Evolutionary conservation across 176 grass and related monocot species (phyloP).

Genomic region (Eragrostis nindensis): DNA sequence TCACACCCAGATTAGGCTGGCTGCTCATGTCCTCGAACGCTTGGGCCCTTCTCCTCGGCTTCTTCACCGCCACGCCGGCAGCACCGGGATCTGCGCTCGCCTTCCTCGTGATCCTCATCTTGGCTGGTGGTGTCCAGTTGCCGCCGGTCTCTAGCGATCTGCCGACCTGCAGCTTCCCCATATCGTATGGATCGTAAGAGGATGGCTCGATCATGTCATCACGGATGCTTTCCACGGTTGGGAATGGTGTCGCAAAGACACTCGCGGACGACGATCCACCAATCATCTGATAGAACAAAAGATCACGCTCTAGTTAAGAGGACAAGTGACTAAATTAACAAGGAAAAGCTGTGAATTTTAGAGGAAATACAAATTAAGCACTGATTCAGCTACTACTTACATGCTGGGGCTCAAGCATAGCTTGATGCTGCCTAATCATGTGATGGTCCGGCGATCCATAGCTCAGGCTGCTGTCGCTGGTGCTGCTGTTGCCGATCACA

Average conservation of each 20-base stretch:
- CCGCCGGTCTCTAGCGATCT: neutral
- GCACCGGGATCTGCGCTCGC: constrained; percentile 32
- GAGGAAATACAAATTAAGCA: neutral
- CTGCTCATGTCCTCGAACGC: constrained; percentile 37
- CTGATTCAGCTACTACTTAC: constrained; percentile 6
- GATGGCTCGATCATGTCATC: constrained; percentile 62
- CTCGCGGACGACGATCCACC: constrained; percentile 37
- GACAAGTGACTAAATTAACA: constrained; percentile 1
- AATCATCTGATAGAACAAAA: constrained; percentile 50
- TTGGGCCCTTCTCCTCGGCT: constrained; percentile 54
- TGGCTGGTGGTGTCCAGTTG: constrained; percentile 64
- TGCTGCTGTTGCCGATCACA: constrained; percentile 55
- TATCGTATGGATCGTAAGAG: constrained; percentile 54
- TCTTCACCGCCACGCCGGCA: constrained; percentile 37
- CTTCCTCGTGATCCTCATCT: constrained; percentile 91
- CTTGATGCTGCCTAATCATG: constrained; percentile 44
- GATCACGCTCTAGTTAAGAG: neutral
- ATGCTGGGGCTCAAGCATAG: constrained; percentile 45
- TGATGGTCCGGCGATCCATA: constrained; percentile 52
- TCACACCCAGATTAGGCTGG: constrained; percentile 51
- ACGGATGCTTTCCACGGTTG: constrained; percentile 65
- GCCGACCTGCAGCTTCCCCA: constrained; percentile 29
- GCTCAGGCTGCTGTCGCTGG: constrained; percentile 38
- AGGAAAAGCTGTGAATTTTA: constrained; percentile 1
- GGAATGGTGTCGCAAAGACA: constrained; percentile 29